Evolutionary conservation across 1,284 basidiomycete genomes (phyloP), one percentile per base, ranked within the genome.

Genomic region (Ceratobasidium sp.): DNA sequence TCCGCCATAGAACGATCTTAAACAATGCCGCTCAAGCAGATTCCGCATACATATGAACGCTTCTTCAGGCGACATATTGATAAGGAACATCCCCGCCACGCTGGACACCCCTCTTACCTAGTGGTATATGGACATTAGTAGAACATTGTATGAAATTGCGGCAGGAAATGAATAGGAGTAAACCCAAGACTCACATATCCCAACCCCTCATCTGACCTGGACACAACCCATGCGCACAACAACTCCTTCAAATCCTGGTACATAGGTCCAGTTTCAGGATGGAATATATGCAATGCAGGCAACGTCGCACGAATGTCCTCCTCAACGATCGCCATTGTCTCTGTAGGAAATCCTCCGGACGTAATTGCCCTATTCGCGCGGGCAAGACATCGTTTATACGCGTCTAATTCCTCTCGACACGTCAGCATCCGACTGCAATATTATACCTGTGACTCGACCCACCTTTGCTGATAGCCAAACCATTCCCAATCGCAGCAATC

Each of bases 1-100:
- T 22, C 91, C 90, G 31, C 91, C 92, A 81, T 92, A 97, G 81
- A 98, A 97, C 49, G 92, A 91, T 56, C 92, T 88, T 80, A 97
- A 81, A 80, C 92, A 93, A 80, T 95, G 92, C 74, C 95, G 87
- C 80, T 95, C 91, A 74, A 98, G 83, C 34, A 99, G 83, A 82
- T 99, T 99, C 75, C 94, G 85, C 85, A 98, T 89, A 3, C 92
- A 89, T 68, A 95, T 84, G 80, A 98, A 98, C 0, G 91, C 95
- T 80, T 89, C 89, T 46, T 90, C 88, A 13, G 88, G 83, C 0
- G 93, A 84, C 87, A 98, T 92, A 79, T 93, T 96, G 79, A 98
- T 85, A 43, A 98, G 84, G 75, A 98, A 86, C 91, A 98, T 96
- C 0, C 92, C 95, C 11, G 92, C 93, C 48, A 98, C 86, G 24